Conservation (phyloP, 176 grass and related monocot genomes). For the Miscanthus lutarioriparius region DNA sequence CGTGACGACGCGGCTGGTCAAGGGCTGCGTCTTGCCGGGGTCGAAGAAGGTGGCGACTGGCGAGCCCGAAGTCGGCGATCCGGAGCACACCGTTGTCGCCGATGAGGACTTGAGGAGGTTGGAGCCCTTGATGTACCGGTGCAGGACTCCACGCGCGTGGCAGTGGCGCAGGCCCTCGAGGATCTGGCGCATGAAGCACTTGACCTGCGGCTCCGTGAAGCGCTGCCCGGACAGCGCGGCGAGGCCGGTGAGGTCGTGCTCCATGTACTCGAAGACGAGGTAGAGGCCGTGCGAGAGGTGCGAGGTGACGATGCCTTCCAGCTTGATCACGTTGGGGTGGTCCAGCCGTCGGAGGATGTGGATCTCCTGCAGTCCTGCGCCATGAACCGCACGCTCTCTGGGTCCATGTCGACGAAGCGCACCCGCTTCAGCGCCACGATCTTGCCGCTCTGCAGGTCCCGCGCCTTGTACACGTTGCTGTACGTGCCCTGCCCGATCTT, state of each 20-base stretch:
- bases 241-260: slow-evolving; percentile 86
- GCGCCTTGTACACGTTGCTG: slow-evolving; percentile 74
- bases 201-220: slow-evolving; percentile 68
- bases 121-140: slow-evolving; percentile 73
- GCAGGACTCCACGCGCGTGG: slow-evolving; percentile 51
- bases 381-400: slow-evolving; percentile 83
- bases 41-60: too few relatives aligned
- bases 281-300: slow-evolving; percentile 71
- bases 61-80: too few relatives aligned
- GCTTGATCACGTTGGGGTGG: slow-evolving; percentile 67
- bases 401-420: slow-evolving; percentile 73
- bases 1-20: too few relatives aligned
- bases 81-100: too few relatives aligned
- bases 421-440: slow-evolving; percentile 76
- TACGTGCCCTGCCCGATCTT: slow-evolving; percentile 87
- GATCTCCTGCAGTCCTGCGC: slow-evolving; percentile 75
- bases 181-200: slow-evolving; percentile 61
- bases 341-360: slow-evolving; percentile 56
- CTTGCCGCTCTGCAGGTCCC: slow-evolving; percentile 63
- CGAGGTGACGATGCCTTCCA: slow-evolving; percentile 70
- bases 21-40: too few relatives aligned
- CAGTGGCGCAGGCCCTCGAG: slow-evolving; percentile 60
- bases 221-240: slow-evolving; percentile 48
- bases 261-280: slow-evolving; percentile 99
- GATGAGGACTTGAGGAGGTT: slow-evolving; percentile 70